Conservation (phyloP, 306 rosid genomes). For the Casuarina equisetifolia region DNA sequence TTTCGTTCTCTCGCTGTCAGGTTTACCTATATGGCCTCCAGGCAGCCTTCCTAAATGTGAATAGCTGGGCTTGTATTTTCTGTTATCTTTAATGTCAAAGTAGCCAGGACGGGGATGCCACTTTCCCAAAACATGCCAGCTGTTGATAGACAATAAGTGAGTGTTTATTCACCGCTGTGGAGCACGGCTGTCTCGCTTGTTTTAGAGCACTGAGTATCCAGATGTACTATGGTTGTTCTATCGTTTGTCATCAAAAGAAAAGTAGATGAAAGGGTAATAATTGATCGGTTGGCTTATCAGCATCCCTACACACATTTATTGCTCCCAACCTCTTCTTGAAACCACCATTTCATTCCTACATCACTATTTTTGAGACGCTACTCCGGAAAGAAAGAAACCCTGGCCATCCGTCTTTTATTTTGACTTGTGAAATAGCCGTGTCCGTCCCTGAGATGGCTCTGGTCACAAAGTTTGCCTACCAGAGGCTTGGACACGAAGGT, state of each 20-base stretch:
- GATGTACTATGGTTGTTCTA: too few relatives aligned
- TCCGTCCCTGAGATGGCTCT: slow-evolving; percentile 31
- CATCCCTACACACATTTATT: slow-evolving; percentile 36
- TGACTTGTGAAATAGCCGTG: slow-evolving; percentile 23
- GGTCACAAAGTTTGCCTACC: slow-evolving; percentile 45
- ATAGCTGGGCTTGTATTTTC: too few relatives aligned
- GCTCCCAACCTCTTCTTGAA: slow-evolving; percentile 23
- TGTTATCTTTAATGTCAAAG: too few relatives aligned
- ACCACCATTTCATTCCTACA: slow-evolving; percentile 9
- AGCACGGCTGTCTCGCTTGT: too few relatives aligned
- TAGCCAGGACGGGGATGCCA: too few relatives aligned
- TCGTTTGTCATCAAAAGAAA: background rate
- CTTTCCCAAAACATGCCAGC: background rate
- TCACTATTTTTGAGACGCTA: too few relatives aligned
- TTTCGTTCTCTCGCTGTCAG: too few relatives aligned
- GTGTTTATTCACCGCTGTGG: too few relatives aligned
- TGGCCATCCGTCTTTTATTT: slow-evolving; percentile 9
- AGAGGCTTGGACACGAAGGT: slow-evolving; percentile 37
- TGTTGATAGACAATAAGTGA: too few relatives aligned
- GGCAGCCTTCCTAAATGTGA: too few relatives aligned
- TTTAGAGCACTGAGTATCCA: too few relatives aligned
- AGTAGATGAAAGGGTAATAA: background rate
- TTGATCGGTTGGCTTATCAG: background rate
- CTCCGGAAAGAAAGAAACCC: background rate
- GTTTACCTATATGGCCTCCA: too few relatives aligned